Base-by-base conservation (phyloP, 768 basidiomycete genomes). In the Mycena rebaudengoi region DNA sequence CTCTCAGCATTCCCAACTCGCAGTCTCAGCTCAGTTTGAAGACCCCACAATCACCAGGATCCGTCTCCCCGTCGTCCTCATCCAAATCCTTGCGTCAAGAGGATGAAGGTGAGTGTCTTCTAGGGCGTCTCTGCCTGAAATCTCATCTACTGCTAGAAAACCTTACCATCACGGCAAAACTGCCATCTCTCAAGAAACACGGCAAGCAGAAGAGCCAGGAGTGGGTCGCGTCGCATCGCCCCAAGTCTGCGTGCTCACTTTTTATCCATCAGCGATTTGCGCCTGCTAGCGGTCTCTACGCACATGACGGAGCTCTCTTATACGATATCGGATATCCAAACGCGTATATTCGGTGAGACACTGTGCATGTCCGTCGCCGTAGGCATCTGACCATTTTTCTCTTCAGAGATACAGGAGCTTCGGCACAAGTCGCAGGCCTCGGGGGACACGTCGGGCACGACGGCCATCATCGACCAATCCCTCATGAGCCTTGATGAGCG, bases 231-330 rank as follows among this genome's bases (percentile, higher is more conserved):
- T 71, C 62, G 56, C 67, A 59, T 62, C 30, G n/a, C n/a, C n/a
- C 28, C 13, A n/a, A 29, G 23, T 54, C 49, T 14, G 33, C 57
- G 63, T 64, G 48, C 58, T 72, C 43, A 73, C 62, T 67, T 72
- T 40, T 33, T 10, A 49, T 32, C 60, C 45, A 55, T 51, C 77
- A 94, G 91, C 57, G 91, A 94, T 73, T 81, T 95, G 43, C 90
- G 86, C 56, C 73, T 93, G 45, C 79, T 95, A 39, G 91, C 92
- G 37, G 80, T 93, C 70, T 93, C 92, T 30, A 91, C 92, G 0
- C 91, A 91, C 72, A 92, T 95, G 70, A 95, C 94, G 13, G 94
- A 95, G 73, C 84, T 95, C 43, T 92, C 91, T 5, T 95, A 93
- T 73, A 86, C 87, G 67, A 90, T 95, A 62, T 94, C 92, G 18